Base-by-base conservation (phyloP, 352 stramenopile species). In the Thalassiosira exigua region DNA sequence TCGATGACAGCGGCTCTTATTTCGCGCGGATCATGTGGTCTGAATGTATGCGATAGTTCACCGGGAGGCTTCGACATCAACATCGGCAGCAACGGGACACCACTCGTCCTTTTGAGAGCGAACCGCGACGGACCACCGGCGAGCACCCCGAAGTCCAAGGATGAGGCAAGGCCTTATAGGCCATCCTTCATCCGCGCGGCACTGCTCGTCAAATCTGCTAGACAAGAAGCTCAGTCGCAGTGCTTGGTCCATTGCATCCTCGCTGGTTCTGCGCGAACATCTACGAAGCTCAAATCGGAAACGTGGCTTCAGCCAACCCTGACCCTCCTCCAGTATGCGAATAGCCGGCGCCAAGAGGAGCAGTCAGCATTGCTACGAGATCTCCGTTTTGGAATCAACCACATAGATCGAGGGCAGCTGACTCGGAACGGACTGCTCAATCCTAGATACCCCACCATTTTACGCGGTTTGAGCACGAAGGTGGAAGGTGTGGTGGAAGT, bases 331-430 rank as follows among this genome's bases (percentile, higher is more conserved):
- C 72, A 90, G 27, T 92, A 86, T 86, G 87, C 89, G 24, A 88
- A 82, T 24, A 84, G 83, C 46, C 70, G 75, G 30, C 81, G 72
- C 17, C 65, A 81, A 69, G 79, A 89, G 52, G 82, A 86, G 44
- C 73, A 89, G 33, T 87, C 80, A 9, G 66, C 74, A 50, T 71
- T 93, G 29, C 70, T 91, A 33, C 82, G 87, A 50, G 89, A 94
- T 70, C 77, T 94, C 52, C 89, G 87, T 61, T 46, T 94, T 57
- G 89, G 89, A 46, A 84, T 93, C 3, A 91, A 92, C 66, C 81
- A 91, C 42, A 90, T 94, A 69, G 89, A 94, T 74, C 46, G 79
- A 14, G 85, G 81, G 33, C 89, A 94, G 41, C 80, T 94, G 17
- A 76, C 71, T 60, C 59, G 89, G 54, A 94, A 91, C 84, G 86